Evolutionary conservation across 108 stramenopile species (phyloP), one percentile per base, ranked within the genome.

Genomic region (Schizochytrium sp.): DNA sequence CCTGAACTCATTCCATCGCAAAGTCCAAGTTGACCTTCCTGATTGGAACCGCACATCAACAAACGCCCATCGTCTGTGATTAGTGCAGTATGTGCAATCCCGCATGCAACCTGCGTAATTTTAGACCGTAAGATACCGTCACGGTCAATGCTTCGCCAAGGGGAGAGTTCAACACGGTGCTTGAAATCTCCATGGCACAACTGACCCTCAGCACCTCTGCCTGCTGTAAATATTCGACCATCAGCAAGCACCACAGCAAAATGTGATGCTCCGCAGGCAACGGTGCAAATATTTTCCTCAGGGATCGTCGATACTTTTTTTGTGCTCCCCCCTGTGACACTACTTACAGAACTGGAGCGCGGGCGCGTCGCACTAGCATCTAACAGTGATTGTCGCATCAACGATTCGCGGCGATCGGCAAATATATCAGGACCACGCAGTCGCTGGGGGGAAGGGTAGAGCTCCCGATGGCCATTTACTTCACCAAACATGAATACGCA

Each of bases 91-190:
- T 83, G 73, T 53, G 73, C 73, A 8, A 38, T 28, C 4, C 73
- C 73, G 19, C 73, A 83, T 4, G 73, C 46, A 4, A 83, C 73
- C 50, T 83, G 73, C 73, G 50, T 83, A 38, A 83, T 83, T 19
- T 83, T 83, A 50, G 73, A 83, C 73, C 73, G 73, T 50, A 83
- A 19, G 8, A 83, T 83, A 28, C 73, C 73, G 73, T 83, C 73
- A 19, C 73, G 73, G 45, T 83, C 73, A 46, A 83, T 83, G 13
- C 44, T 46, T 53, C 73, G 28, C 73, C 73, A 83, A 7, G 73
- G 46, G 4, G 73, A 46, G 8, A 83, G 50, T 5, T 53, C 73
- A 7, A 53, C 49, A 19, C 73, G 73, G 49, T 47, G 50, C 50
- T 46, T 46, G 73, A 83, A 83, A 19, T 83, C 73, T 17, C 73